Percentiles rank a stretch among this genome's conserved stretches.
phyloP scores from a whole-genome alignment of 305 asterid species.

The Fraxinus sp. region DNA sequence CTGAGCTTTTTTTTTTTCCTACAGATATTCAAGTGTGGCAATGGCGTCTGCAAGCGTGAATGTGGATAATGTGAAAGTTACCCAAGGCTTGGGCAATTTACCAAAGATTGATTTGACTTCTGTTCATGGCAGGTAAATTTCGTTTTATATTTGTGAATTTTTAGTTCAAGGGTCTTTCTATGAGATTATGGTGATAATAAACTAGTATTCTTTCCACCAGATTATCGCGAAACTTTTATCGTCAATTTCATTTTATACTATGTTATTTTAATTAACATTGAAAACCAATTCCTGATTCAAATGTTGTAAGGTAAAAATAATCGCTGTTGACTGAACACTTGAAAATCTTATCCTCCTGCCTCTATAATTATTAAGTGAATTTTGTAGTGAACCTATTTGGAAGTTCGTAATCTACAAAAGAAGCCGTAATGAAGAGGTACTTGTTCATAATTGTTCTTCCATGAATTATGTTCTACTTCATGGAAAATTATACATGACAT shows the following conservation, averaged over 20 bases:
- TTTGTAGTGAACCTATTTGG: not conserved
- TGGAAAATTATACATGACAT: not conserved
- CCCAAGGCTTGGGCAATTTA: constrained; percentile 76
- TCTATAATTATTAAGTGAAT: not conserved
- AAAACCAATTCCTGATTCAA: not conserved
- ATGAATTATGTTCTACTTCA: not conserved
- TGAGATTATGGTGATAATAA: too few relatives aligned
- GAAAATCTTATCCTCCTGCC: not conserved
- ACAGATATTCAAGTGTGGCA: constrained; percentile 58
- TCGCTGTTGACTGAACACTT: not conserved
- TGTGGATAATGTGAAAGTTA: constrained; percentile 54
- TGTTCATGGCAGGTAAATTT: constrained; percentile 67
- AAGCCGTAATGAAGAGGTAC: not conserved
- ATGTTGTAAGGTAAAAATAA: not conserved
- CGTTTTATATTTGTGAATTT: not conserved
- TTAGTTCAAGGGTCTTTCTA: not conserved
- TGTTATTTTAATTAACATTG: not conserved
- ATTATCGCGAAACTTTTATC: not conserved
- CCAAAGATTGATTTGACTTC: constrained; percentile 80
- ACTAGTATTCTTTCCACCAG: not conserved
- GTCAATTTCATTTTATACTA: not conserved
- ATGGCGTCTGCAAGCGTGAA: constrained; percentile 67
- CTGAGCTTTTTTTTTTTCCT: not conserved
- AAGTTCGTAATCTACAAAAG: not conserved
- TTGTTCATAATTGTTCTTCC: not conserved